Percentiles rank a stretch among this genome's conserved stretches.
Conservation (phyloP, 2,329 filamentous ascomycete genomes). For the Paecilomyces sp. region DNA sequence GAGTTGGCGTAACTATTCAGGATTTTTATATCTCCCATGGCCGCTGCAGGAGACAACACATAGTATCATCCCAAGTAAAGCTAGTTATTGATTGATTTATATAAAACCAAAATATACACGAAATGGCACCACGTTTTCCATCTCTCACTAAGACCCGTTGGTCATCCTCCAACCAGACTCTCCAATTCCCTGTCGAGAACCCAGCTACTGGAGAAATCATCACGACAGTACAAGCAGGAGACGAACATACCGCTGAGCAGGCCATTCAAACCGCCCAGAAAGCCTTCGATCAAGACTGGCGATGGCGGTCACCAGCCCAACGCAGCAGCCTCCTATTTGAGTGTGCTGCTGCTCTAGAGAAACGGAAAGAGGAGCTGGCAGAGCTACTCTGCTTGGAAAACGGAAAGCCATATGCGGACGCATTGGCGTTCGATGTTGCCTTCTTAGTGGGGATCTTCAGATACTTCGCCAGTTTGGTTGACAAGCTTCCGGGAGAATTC, state of each 20-base stretch:
- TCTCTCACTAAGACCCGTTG: not conserved
- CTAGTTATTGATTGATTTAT: not conserved
- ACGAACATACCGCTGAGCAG: not conserved
- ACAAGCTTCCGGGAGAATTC: not conserved
- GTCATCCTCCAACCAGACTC: not conserved
- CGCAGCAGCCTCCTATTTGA: not conserved
- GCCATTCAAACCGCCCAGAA: not conserved
- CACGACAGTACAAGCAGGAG: not conserved
- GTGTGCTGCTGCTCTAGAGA: not conserved
- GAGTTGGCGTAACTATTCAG: not conserved
- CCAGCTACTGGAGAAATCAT: not conserved
- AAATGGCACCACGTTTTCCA: not conserved
- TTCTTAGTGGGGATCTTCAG: slow-evolving; percentile 13
- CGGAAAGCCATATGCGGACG: slow-evolving; percentile 15
- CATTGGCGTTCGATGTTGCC: slow-evolving; percentile 9
- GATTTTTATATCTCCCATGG: not conserved
- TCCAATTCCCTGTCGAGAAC: not conserved
- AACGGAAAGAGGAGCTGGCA: slow-evolving; percentile 13
- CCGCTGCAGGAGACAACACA: too few relatives aligned
- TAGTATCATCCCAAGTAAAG: too few relatives aligned
- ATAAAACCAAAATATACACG: not conserved
- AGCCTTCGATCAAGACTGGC: not conserved
- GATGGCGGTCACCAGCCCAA: not conserved
- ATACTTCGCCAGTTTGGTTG: slow-evolving; percentile 15
- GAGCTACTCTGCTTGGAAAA: slow-evolving; percentile 16